Evolutionary conservation across 305 asterid genomes (phyloP), one percentile per base, ranked within the genome.

Genomic region (Rubia balearica): DNA sequence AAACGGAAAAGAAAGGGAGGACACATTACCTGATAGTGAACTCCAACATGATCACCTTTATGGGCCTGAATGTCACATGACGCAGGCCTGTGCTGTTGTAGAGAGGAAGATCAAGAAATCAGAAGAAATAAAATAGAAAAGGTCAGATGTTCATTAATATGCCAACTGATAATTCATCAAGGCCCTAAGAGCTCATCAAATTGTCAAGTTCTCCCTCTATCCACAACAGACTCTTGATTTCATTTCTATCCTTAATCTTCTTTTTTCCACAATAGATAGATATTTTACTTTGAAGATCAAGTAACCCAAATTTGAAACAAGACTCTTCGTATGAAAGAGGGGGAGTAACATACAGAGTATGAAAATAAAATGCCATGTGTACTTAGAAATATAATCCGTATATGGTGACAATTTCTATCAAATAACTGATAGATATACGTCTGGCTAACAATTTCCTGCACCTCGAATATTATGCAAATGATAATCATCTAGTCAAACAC

Each of bases 41-140:
- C 99, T 82, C 86, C 85, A 56, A 94, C 75, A 22, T 55, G 78
- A 77, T 94, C 97, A 6, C 99, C 99, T 85, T 91, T 91, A 86
- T 88, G 99, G 76, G 99, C 96, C 81, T 89, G 89, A 71, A 87
- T 84, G 42, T 86, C 96, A 83, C 99, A 91, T 12, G 80, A 74
- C 73, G 73, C 76, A 46, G 99, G 99, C 87, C 90, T 94, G 84
- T 82, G 77, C 99, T 94, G 95, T 83, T 82, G 73, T 59, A 66
- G 59, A 12, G 36, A 57, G 9, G 19, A 68, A 63, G 36, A 16
- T 41, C 7, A 7, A 67, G 11, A 63, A 61, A 45, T 69, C 63
- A 42, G 46, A 51, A 27, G 27, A n/a, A 59, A 33, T 16, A 48
- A 22, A 21, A 40, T 16, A 30, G 36, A 16, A 41, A 61, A 45